Evolutionary conservation across 2,329 filamentous ascomycete genomes (phyloP), one percentile per base, ranked within the genome.

Genomic region (Cladosporium sp.): DNA sequence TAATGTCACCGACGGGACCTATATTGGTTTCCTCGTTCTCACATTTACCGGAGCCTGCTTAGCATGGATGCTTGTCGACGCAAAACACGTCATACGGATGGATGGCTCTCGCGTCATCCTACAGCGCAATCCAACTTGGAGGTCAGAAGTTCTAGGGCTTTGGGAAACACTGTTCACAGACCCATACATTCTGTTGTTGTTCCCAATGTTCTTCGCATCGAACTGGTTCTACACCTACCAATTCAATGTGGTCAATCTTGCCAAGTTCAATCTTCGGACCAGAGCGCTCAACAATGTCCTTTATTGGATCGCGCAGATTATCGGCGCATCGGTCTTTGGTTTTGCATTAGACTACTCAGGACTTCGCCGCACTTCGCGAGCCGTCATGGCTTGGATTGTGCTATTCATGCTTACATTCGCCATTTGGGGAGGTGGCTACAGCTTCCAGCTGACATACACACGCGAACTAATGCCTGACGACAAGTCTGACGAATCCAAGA

Each of bases 111-210:
- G 85, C 60, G 85, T 96, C 69, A 91, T 96, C 63, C 75, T 92
- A 62, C 95, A 93, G 88, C 92, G 93, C 78, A 89, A 95, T 74
- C 92, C 92, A 2, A 89, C 88, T 52, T 95, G 89, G 89, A 84
- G 84, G 68, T 87, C 88, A 2, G 92, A 96, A 75, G 74, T 96
- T 61, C 64, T 82, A 14, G 92, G 92, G 54, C 83, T 96, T 1
- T 88, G 81, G 73, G 82, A 94, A 72, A 90, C 88, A 0, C 75
- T 96, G 58, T 75, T 77, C 55, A 80, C 80, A 30, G 88, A 94
- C 65, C 85, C 85, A 5, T 92, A 87, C 75, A 87, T 94, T 67
- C 62, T 92, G 57, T 74, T 87, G 17, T 80, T 93, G 25, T 94
- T 92, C 77, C 89, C 89, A 68, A 89, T 92, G 86, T 92, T 92